Evolutionary conservation across 1,284 basidiomycete species (phyloP).

Genomic region (Leccinum solheimii): DNA sequence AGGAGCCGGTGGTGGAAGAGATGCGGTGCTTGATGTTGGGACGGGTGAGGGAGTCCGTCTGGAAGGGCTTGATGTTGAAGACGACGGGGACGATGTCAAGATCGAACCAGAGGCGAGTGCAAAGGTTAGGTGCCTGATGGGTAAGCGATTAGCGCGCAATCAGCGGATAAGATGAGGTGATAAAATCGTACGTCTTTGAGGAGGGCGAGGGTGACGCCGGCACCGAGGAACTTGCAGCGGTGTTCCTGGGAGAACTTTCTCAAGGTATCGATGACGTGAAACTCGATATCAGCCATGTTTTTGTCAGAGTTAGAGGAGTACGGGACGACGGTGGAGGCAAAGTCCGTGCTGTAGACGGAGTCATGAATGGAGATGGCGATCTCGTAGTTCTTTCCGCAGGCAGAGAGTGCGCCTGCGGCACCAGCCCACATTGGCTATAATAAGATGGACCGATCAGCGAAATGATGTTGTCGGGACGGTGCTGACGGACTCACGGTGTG

Average conservation of each 20-base stretch:
- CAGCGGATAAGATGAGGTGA: constrained; percentile 25
- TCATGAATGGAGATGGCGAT: constrained; percentile 77
- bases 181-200: constrained; percentile 42
- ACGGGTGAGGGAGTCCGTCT: constrained; percentile 71
- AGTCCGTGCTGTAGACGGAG: constrained; percentile 79
- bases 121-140: constrained; percentile 65
- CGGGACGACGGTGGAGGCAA: constrained; percentile 53
- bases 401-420: constrained; percentile 59
- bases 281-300: constrained; percentile 59
- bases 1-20: constrained; percentile 72
- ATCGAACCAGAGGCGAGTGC: constrained; percentile 75
- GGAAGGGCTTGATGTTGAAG: constrained; percentile 80
- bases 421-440: constrained; percentile 81
- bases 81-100: constrained; percentile 77
- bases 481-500: constrained; percentile 54
- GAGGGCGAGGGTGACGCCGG: constrained; percentile 51
- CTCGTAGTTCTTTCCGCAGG: constrained; percentile 61
- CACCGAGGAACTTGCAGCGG: constrained; percentile 79
- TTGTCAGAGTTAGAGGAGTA: constrained; percentile 50
- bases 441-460: constrained; percentile 10
- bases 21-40: constrained; percentile 78
- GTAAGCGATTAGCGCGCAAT: constrained; percentile 11
- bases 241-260: constrained; percentile 72
- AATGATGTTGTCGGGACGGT: constrained; percentile 21
- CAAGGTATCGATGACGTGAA: constrained; percentile 57